These are phyloP conservation scores for Neurospora sp. DNA, from an alignment of 495 filamentous ascomycete genomes.

Conservation along the genomic window DNA sequence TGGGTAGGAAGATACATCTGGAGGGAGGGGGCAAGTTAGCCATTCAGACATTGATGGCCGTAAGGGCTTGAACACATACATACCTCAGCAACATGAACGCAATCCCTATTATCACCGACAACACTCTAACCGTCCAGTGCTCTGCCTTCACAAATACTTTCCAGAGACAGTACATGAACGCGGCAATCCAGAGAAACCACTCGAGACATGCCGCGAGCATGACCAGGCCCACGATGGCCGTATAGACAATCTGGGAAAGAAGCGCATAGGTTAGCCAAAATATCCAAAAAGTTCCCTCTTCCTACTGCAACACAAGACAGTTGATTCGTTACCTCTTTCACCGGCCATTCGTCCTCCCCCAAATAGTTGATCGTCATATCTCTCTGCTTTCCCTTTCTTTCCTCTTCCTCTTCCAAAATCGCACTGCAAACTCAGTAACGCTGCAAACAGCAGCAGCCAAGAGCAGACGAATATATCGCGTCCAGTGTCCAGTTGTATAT, in stretches of 20 bases:
- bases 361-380: conserved; percentile 3
- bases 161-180: conserved; percentile 82
- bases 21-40: background rate
- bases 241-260: conserved; percentile 49
- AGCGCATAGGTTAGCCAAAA: conserved; percentile 1
- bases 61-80: conserved; percentile 21
- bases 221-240: conserved; percentile 68
- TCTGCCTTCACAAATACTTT: conserved; percentile 91
- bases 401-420: too few species aligned
- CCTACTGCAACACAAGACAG: too few species aligned
- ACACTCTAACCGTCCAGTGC: conserved; percentile 64
- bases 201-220: conserved; percentile 82
- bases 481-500: background rate
- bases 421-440: too few species aligned
- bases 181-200: conserved; percentile 89
- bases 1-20: conserved; percentile 78
- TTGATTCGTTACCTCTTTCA: conserved; percentile 44
- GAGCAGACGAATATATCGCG: background rate
- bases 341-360: conserved; percentile 38
- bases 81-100: conserved; percentile 70
- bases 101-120: conserved; percentile 66
- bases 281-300: too few species aligned
- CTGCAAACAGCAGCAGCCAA: background rate
- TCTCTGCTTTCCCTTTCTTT: conserved; percentile 33
- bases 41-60: background rate